phyloP scores from a whole-genome alignment of 306 rosid species.

The Dalbergia oliveri region DNA sequence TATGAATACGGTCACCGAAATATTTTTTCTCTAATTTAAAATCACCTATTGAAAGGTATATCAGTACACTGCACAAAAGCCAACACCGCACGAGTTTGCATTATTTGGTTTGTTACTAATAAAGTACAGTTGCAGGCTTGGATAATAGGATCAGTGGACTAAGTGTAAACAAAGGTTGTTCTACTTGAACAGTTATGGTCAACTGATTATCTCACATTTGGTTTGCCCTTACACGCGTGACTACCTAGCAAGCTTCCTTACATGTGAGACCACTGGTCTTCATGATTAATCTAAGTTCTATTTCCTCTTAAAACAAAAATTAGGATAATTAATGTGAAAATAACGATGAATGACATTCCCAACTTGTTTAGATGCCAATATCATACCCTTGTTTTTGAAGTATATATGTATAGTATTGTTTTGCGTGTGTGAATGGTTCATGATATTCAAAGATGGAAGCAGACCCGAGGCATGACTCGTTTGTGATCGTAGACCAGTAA shows the following conservation, averaged over 20 bases:
- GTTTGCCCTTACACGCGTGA: constrained; percentile 25
- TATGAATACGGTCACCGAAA: too few relatives aligned
- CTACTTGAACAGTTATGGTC: background rate
- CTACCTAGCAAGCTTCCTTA: background rate
- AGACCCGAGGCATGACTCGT: constrained; percentile 56
- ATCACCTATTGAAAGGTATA: too few relatives aligned
- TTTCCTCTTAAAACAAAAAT: constrained; percentile 3
- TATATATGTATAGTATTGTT: background rate
- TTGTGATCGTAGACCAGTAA: constrained; percentile 27
- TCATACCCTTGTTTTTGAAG: background rate
- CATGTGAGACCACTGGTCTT: constrained; percentile 29
- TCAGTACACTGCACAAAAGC: too few relatives aligned
- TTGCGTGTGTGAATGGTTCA: constrained; percentile 31
- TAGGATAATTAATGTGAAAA: constrained; percentile 28
- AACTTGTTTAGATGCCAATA: background rate
- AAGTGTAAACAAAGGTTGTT: background rate
- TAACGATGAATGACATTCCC: constrained; percentile 42
- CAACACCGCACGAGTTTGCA: background rate
- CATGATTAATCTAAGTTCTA: constrained; percentile 27
- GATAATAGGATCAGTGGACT: background rate
- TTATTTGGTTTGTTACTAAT: too few relatives aligned
- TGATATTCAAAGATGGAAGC: constrained; percentile 67
- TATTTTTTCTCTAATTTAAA: too few relatives aligned
- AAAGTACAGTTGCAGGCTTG: background rate
- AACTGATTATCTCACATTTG: background rate